These are phyloP conservation scores for Zizania palustris DNA, from an alignment of 202 grass and related monocot genomes.

Conservation along the genomic window DNA sequence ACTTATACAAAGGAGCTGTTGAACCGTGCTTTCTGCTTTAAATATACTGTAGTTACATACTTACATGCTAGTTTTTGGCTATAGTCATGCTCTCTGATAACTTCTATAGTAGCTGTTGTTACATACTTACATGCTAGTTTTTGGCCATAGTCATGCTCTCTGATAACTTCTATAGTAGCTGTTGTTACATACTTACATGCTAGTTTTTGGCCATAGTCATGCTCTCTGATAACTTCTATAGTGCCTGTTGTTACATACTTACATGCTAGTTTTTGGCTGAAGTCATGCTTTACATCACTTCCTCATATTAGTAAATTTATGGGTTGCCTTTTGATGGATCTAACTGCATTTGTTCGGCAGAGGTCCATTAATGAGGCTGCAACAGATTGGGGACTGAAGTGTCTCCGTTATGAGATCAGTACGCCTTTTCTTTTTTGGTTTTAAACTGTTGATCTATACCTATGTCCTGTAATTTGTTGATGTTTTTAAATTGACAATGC, in stretches of 20 bases:
- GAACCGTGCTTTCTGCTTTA: no score
- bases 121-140: background rate
- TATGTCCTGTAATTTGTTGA: slow-evolving; percentile 9
- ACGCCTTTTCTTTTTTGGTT: slow-evolving; percentile 26
- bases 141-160: background rate
- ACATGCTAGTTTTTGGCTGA: background rate
- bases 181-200: no score
- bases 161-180: no score
- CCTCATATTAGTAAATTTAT: background rate
- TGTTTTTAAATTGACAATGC: slow-evolving; percentile 21
- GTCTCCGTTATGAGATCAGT: slow-evolving; percentile 93
- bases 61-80: background rate
- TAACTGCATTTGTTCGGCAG: slow-evolving; percentile 56
- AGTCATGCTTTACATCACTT: background rate
- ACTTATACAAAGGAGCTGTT: no score
- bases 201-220: no score
- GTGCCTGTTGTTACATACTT: background rate
- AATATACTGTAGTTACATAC: no score
- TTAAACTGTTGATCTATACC: slow-evolving; percentile 10
- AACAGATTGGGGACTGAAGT: slow-evolving; percentile 82
- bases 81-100: background rate
- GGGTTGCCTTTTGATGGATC: background rate
- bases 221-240: background rate
- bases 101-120: no score
- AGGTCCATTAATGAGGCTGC: slow-evolving; percentile 91